These are phyloP conservation scores for Begonia loranthoides DNA, from an alignment of 306 rosid species.

Conservation along the genomic window DNA sequence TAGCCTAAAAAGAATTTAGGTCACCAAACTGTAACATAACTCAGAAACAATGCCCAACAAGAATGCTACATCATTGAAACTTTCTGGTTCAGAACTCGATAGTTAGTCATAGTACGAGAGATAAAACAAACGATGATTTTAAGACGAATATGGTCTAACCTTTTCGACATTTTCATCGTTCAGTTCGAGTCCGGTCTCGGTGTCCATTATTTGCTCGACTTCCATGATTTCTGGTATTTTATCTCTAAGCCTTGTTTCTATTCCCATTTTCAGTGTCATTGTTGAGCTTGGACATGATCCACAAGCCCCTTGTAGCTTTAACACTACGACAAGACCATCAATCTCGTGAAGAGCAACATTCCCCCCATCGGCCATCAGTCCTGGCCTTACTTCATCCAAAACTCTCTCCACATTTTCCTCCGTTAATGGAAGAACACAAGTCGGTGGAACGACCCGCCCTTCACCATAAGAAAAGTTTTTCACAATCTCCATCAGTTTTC, in stretches of 20 bases:
- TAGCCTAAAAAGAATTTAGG: no score
- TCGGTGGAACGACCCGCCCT: conserved; percentile 68
- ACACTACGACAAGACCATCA: conserved; percentile 85
- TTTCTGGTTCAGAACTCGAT: no score
- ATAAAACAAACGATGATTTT: background rate
- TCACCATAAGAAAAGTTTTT: conserved; percentile 3
- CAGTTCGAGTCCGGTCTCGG: conserved; percentile 78
- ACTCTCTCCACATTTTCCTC: conserved; percentile 95
- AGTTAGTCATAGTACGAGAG: no score
- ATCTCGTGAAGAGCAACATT: conserved; percentile 91
- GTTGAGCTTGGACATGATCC: conserved; percentile 97
- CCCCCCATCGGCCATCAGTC: conserved; percentile 95
- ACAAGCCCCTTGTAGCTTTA: conserved; percentile 95
- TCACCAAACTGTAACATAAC: no score
- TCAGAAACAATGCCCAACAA: no score
- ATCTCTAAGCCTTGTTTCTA: conserved; percentile 77
- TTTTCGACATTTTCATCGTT: conserved; percentile 73
- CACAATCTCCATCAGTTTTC: background rate
- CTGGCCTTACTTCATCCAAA: conserved; percentile 90
- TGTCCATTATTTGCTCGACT: conserved; percentile 81
- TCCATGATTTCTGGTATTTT: conserved; percentile 84
- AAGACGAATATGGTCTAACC: conserved; percentile 21
- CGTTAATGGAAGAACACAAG: conserved; percentile 66
- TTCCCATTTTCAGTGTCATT: conserved; percentile 93
- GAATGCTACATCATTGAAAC: no score